Base-by-base conservation (phyloP, 768 basidiomycete species). In the Hygrocybe punicea region DNA sequence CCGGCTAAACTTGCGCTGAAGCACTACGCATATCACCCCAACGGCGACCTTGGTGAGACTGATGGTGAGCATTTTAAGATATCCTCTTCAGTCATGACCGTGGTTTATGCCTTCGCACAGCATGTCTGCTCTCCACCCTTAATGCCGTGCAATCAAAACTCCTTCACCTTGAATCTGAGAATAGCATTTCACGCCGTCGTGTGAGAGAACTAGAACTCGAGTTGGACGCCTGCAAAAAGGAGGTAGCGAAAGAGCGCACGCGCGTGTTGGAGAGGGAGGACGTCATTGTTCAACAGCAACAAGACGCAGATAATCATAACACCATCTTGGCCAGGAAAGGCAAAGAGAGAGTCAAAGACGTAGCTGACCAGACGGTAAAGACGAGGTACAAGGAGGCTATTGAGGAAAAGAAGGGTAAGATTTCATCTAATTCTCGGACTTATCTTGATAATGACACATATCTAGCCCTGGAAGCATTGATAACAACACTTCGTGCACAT, bases 121-220 rank as follows among this genome's bases (percentile, higher is more conserved):
- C 78, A 6, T 87, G 83, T 36, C 75, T 91, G 1, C 63, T 86
- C 6, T 77, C 79, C 4, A 86, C 83, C 3, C 77, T 91, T 17
- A 83, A 76, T 52, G 71, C 75, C 6, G 82, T 89, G 10, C 91
- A 89, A 60, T 71, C 77, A 25, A 85, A 89, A 60, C 75, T 96
- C 8, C 76, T 83, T 14, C 80, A 86, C 37, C 79, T 95, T 3
- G 90, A 94, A 63, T 80, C 83, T 0, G 91, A 96, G 65, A 95
- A 95, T 62, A 77, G 85, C 4, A 81, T 91, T 8, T 93, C 92
- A 4, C 80, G 91, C 1, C 78, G 89, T 23, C 79, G 93, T 16
- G 89, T 97, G n/a, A 75, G 84, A 36, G 93, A 96, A 65, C 79
- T 97, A 2, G 94, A 97, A 70, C 75, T 80, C 54, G 94, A 96